Evolutionary conservation across 2,329 filamentous ascomycete species (phyloP).

Genomic region (Arthrobotrys megalospora): DNA sequence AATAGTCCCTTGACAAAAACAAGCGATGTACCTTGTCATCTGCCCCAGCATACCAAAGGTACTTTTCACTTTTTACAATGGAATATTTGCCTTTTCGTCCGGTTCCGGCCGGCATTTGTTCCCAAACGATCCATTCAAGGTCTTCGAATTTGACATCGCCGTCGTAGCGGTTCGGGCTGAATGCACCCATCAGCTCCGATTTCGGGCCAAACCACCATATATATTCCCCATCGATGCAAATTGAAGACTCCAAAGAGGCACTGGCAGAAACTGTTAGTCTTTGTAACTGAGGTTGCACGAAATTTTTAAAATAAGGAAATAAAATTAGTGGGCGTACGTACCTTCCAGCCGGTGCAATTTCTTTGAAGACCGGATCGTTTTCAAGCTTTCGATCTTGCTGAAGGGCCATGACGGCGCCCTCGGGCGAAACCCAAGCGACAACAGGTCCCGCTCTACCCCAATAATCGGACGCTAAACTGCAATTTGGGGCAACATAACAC

Average conservation of each 20-base stretch:
- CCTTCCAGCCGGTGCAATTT: constrained; percentile 5
- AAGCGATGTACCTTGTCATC: neutral
- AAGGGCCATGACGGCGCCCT: neutral
- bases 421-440: neutral
- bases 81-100: neutral
- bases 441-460: neutral
- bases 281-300: too few species aligned
- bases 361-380: neutral
- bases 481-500: neutral
- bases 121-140: neutral
- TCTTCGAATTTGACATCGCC: neutral
- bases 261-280: too few species aligned
- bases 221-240: neutral
- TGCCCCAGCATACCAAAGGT: constrained; percentile 2
- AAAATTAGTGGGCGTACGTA: neutral
- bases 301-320: neutral
- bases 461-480: neutral
- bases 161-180: neutral
- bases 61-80: neutral
- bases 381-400: neutral
- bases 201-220: constrained; percentile 15
- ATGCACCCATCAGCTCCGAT: neutral
- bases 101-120: neutral
- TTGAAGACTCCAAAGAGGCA: neutral
- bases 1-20: too few species aligned